These are phyloP conservation scores for Amoeboaphelidium protococcarum DNA, from an alignment of 371 early-diverging fungal species.

Conservation along the genomic window DNA sequence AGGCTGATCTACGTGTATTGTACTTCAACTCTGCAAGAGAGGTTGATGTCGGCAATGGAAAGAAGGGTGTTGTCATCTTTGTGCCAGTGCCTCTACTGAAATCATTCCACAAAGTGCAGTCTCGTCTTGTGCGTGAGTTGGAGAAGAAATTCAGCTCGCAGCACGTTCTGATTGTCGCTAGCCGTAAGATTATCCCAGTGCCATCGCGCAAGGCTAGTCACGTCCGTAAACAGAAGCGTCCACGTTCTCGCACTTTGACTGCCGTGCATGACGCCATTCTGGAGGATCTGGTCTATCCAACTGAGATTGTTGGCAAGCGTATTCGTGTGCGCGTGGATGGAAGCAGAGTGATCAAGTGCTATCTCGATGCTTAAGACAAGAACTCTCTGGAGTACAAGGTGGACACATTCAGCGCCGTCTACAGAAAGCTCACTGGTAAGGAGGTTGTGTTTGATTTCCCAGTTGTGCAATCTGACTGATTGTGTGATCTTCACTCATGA, in stretches of 20 bases:
- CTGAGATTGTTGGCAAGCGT: conserved; percentile 91
- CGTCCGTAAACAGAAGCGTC: conserved; percentile 75
- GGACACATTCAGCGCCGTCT: conserved; percentile 80
- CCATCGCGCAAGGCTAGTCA: conserved; percentile 59
- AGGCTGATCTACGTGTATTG: conserved; percentile 74
- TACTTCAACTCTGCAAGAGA: conserved; percentile 85
- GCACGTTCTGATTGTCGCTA: conserved; percentile 82
- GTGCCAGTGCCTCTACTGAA: conserved; percentile 79
- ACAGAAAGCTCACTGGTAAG: conserved; percentile 86
- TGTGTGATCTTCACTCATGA: too few species aligned
- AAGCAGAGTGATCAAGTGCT: conserved; percentile 68
- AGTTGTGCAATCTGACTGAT: conserved; percentile 12
- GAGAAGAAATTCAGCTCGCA: conserved; percentile 99
- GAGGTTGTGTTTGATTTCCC: conserved; percentile 91
- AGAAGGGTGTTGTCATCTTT: conserved; percentile 85
- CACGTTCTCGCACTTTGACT: conserved; percentile 83
- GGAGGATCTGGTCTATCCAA: conserved; percentile 89
- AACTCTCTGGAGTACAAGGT: conserved; percentile 90
- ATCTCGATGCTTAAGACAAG: conserved; percentile 85
- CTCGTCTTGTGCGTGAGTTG: conserved; percentile 81
- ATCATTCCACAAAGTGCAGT: conserved; percentile 80
- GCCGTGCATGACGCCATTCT: conserved; percentile 82
- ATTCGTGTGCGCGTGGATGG: conserved; percentile 86
- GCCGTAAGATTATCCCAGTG: conserved; percentile 80
- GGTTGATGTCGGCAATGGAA: conserved; percentile 70